phyloP scores from a whole-genome alignment of 345 rosid genomes.

The Boechera divaricarpa region DNA sequence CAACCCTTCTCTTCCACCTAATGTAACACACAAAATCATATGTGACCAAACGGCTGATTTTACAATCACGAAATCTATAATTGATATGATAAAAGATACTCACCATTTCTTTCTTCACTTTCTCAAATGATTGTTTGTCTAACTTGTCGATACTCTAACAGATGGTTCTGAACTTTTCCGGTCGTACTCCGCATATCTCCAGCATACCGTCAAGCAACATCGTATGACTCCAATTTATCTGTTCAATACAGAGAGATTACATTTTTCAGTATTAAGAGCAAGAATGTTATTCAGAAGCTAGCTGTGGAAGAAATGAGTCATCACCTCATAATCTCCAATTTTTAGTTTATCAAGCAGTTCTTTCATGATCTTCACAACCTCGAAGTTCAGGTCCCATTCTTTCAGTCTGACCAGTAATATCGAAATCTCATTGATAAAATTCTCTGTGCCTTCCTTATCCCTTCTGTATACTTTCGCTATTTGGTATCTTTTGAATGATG shows the following conservation, averaged over 20 bases:
- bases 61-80: too few species aligned
- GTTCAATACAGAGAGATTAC: too few species aligned
- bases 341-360: slow-evolving; percentile 73
- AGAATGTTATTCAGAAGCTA: too few species aligned
- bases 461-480: slow-evolving; percentile 80
- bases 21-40: too few species aligned
- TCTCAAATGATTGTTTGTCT: slow-evolving; percentile 76
- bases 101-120: slow-evolving; percentile 76
- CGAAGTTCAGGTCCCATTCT: slow-evolving; percentile 82
- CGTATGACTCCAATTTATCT: slow-evolving; percentile 63
- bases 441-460: slow-evolving; percentile 87
- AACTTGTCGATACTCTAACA: slow-evolving; percentile 85
- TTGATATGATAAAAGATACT: too few species aligned
- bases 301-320: too few species aligned
- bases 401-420: slow-evolving; percentile 75
- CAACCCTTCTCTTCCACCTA: slow-evolving; percentile 16
- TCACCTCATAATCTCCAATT: slow-evolving; percentile 80
- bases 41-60: too few species aligned
- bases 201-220: slow-evolving; percentile 76
- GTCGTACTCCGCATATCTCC: slow-evolving; percentile 81
- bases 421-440: slow-evolving; percentile 86
- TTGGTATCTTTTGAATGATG: slow-evolving; percentile 71
- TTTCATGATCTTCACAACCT: slow-evolving; percentile 65
- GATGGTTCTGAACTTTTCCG: slow-evolving; percentile 74
- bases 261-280: too few species aligned